A percentile compares a stretch with the other conserved stretches of the same genome.
Evolutionary conservation across 495 filamentous ascomycete species (phyloP).

Genomic region (Aspergillus ellipticus): DNA sequence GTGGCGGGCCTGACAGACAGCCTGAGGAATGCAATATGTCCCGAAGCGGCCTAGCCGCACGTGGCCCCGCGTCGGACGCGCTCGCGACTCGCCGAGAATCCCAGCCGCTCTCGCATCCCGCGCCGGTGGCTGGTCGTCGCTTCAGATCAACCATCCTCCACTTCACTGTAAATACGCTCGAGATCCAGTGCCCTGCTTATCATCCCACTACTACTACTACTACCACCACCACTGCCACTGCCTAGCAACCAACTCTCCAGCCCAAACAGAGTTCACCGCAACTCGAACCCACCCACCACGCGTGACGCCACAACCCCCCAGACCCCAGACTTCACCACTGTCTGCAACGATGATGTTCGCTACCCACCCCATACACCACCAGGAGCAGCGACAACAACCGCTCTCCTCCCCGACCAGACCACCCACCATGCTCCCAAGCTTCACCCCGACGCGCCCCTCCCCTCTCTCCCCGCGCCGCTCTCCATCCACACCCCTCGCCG

Average conservation of each 20-base stretch:
- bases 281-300: too few species aligned
- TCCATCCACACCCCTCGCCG: conserved; percentile 5
- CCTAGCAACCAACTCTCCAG: too few species aligned
- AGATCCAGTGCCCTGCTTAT: too few species aligned
- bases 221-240: too few species aligned
- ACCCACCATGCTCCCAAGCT: not conserved
- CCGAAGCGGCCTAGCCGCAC: conserved; percentile 11
- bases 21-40: conserved; percentile 25
- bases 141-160: not conserved
- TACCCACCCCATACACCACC: conserved; percentile 14
- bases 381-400: conserved; percentile 24
- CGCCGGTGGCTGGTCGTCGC: not conserved
- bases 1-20: conserved; percentile 11
- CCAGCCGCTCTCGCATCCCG: not conserved
- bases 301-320: too few species aligned
- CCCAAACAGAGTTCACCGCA: too few species aligned
- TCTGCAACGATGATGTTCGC: conserved; percentile 30
- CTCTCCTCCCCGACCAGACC: not conserved
- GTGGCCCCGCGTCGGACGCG: conserved; percentile 18
- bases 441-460: conserved; percentile 48
- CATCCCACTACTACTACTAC: not conserved
- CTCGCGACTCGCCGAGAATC: conserved; percentile 1
- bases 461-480: conserved; percentile 39
- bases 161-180: not conserved
- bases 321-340: too few species aligned